Base-by-base conservation (phyloP, 108 stramenopile genomes). In the Skeletonema potamos region DNA sequence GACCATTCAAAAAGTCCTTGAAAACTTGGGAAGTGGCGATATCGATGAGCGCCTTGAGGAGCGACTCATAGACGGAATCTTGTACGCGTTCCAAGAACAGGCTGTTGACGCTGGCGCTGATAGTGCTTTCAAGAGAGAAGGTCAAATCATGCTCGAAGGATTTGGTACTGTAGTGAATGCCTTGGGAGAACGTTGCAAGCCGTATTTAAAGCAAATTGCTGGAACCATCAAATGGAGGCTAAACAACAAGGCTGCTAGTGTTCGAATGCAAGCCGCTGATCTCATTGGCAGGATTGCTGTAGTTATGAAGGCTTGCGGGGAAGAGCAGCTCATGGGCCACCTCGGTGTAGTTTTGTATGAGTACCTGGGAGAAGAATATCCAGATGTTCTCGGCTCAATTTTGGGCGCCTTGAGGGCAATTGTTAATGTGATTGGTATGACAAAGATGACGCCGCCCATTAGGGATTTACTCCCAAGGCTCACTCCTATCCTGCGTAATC, bases 1-100 rank as follows among this genome's bases (percentile, higher is more conserved):
- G 75, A 96, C 97, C 4, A 75, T 98, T 33, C 88, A 96, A 62
- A 88, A 93, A 72, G 94, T 98, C 11, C 66, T 99, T 17, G 86
- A 93, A 41, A 97, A 98, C 70, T 71, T 98, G 61, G 99, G 99
- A 13, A 92, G 92, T 17, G 92, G 89, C 0, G 98, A 99, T 77
- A 89, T 99, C 54, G 97, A 96, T 66, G 87, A 94, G 18, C 79
- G 97, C 2, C 72, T 99, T n/a, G 99, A 99, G 74, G 98, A 99
- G 79, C 87, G 93, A 13, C 86, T 99, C 20, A 94, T 99, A 43
- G 99, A 99, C 81, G 99, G 98, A 51, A 95, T 98, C 48, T 88
- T 99, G 7, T 99, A 98, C 70, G 97, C 98, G 13, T 99, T 98
- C 67, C 99, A 99, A 74, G 98, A 99, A 76, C 99, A 99, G 87